These are phyloP conservation scores for Takashimella koratensis DNA, from an alignment of 1,284 basidiomycete genomes.

Conservation along the genomic window DNA sequence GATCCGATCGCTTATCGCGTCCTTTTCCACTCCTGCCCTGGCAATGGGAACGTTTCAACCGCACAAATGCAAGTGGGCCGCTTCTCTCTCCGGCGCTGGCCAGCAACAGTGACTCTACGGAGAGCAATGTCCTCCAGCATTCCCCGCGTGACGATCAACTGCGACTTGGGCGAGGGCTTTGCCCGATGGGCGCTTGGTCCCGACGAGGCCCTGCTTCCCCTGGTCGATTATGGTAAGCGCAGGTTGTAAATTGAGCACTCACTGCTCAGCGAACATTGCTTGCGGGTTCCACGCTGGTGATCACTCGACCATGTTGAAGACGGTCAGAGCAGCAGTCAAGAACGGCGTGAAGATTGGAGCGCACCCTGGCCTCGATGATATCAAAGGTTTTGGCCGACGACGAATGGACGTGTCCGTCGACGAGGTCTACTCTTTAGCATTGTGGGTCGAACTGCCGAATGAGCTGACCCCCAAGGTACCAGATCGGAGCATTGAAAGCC, in stretches of 20 bases:
- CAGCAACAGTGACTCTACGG: no score
- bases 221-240: slow-evolving; percentile 22
- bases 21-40: no score
- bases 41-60: no score
- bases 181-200: slow-evolving; percentile 40
- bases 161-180: slow-evolving; percentile 32
- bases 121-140: slow-evolving; percentile 1
- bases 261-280: slow-evolving; percentile 37
- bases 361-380: slow-evolving; percentile 17
- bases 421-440: slow-evolving; percentile 14
- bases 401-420: slow-evolving; percentile 12
- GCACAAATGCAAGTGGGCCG: no score
- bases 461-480: no score
- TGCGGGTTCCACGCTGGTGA: slow-evolving; percentile 45
- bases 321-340: slow-evolving; percentile 36
- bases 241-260: not conserved
- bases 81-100: no score
- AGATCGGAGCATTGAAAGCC: slow-evolving; percentile 39
- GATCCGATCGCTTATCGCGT: no score
- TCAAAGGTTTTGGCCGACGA: slow-evolving; percentile 14
- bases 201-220: slow-evolving; percentile 39
- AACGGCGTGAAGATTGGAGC: slow-evolving; percentile 42
- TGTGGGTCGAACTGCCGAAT: slow-evolving; percentile 23
- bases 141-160: slow-evolving; percentile 10
- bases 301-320: slow-evolving; percentile 40